Evolutionary conservation across 2,329 filamentous ascomycete genomes (phyloP).

Genomic region (Trichoderma semiorbis): DNA sequence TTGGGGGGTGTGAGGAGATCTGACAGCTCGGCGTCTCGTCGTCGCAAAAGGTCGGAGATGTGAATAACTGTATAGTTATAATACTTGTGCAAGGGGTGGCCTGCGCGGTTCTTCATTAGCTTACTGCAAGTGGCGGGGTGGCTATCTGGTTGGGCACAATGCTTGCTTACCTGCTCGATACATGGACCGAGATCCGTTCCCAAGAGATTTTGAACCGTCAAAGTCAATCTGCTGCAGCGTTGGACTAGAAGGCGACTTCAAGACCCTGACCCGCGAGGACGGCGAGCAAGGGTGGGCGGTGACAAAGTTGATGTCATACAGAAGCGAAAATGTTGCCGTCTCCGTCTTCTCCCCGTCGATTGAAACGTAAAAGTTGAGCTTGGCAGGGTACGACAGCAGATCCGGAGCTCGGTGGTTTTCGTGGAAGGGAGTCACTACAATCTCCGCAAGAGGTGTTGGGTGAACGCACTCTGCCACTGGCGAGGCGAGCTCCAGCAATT

Average conservation of each 20-base stretch:
- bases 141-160: background rate
- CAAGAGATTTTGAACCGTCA: conserved; percentile 41
- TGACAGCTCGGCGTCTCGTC: conserved; percentile 43
- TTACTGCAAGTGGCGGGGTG: background rate
- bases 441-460: conserved; percentile 43
- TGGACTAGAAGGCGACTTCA: conserved; percentile 58
- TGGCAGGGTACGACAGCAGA: conserved; percentile 35
- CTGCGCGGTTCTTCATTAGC: conserved; percentile 31
- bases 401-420: conserved; percentile 35
- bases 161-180: conserved; percentile 44
- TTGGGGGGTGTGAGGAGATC: conserved; percentile 40
- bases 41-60: conserved; percentile 53
- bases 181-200: conserved; percentile 45
- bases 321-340: conserved; percentile 44
- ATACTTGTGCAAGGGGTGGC: conserved; percentile 61
- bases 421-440: conserved; percentile 37
- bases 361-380: conserved; percentile 34
- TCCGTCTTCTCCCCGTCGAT: conserved; percentile 40
- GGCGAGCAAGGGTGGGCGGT: conserved; percentile 63
- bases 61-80: conserved; percentile 60
- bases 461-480: conserved; percentile 41
- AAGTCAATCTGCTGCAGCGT: conserved; percentile 57
- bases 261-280: conserved; percentile 53
- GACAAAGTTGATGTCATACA: conserved; percentile 61
- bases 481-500: conserved; percentile 47